Base-by-base conservation (phyloP, 352 stramenopile genomes). In the Globisporangium apiculatum region DNA sequence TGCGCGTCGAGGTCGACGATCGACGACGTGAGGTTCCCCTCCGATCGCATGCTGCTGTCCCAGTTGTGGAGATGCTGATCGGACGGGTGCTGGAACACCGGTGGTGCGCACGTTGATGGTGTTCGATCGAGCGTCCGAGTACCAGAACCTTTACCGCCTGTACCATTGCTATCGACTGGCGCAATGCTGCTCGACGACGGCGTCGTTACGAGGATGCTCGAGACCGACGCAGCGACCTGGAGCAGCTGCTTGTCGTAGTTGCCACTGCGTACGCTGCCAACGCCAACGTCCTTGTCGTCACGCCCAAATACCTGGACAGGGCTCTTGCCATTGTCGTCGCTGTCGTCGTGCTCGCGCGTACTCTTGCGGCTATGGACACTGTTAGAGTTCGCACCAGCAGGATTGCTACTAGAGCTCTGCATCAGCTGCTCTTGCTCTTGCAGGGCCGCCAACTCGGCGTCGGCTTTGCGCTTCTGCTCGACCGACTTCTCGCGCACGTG, bases 401-500 rank as follows among this genome's bases (percentile, higher is more conserved):
- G 24, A 31, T 31, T 3, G 24, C 24, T 31, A 31, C 24, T 31
- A 31, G 24, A 31, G 24, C 24, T 31, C 24, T 31, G 24, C 24
- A 31, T 31, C 24, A 31, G 24, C 24, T 31, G 24, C 41, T 65
- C 60, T n/a, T 55, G 68, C 7, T 55, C 66, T 15, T 73, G 46
- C 31, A 36, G 60, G 0, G 17, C n/a, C 5, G 62, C 60, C 10
- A 14, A 18, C 50, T 66, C 54, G 0, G 60, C 55, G 7, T 62
- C 51, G 24, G 31, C 0, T 15, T 61, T 61, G 12, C 51, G 53
- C 24, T 78, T 77, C 45, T 88, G 75, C 51, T 85, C 65, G 7
- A 57, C 73, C 0, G 80, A 87, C 43, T 88, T 90, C 55, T 86
- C 76, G 2, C 80, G 78, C 12, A 90, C 78, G 61, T 88, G 74